Evolutionary conservation across 2,329 filamentous ascomycete species (phyloP).

Genomic region (Cyphellophora europaea): DNA sequence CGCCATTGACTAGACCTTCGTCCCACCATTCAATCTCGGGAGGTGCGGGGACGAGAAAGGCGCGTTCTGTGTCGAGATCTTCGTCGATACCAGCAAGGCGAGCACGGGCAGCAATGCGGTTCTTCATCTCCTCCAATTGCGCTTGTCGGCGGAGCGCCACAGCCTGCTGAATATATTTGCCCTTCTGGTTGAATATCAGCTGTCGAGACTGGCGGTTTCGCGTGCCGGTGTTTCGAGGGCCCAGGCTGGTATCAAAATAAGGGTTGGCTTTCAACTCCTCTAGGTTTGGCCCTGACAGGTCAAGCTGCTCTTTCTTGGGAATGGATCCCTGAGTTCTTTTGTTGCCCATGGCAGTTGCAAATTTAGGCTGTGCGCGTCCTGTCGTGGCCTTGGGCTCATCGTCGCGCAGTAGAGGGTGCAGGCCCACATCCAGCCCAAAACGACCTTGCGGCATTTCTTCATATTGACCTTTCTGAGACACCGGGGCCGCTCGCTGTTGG

Average conservation of each 20-base stretch:
- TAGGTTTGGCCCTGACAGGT: constrained; percentile 47
- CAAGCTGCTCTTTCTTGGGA: constrained; percentile 39
- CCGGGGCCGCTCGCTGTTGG: constrained; percentile 34
- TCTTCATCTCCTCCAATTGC: constrained; percentile 88
- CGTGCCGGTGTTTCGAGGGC: constrained; percentile 46
- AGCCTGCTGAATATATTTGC: constrained; percentile 93
- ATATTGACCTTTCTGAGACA: constrained; percentile 31
- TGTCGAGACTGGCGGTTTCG: constrained; percentile 64
- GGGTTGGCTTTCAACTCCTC: constrained; percentile 62
- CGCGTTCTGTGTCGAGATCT: constrained; percentile 78
- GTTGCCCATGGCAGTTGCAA: constrained; percentile 46
- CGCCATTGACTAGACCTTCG: constrained; percentile 69
- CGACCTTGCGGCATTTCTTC: constrained; percentile 40
- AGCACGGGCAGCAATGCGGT: constrained; percentile 76
- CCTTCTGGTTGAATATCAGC: constrained; percentile 85
- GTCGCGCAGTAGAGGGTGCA: constrained; percentile 64
- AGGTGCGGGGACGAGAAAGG: constrained; percentile 73
- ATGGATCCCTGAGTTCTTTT: constrained; percentile 38
- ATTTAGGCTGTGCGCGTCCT: constrained; percentile 34
- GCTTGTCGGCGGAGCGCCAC: constrained; percentile 81
- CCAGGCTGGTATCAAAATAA: constrained; percentile 66
- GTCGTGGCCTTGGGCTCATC: constrained; percentile 24
- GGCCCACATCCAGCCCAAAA: constrained; percentile 64
- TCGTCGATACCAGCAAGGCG: constrained; percentile 91
- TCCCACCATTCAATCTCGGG: constrained; percentile 98